Percentiles rank a stretch among this genome's conserved stretches.
Evolutionary conservation across 139 green algal genomes (phyloP).

Genomic region (Edaphochlamys debaryana): DNA sequence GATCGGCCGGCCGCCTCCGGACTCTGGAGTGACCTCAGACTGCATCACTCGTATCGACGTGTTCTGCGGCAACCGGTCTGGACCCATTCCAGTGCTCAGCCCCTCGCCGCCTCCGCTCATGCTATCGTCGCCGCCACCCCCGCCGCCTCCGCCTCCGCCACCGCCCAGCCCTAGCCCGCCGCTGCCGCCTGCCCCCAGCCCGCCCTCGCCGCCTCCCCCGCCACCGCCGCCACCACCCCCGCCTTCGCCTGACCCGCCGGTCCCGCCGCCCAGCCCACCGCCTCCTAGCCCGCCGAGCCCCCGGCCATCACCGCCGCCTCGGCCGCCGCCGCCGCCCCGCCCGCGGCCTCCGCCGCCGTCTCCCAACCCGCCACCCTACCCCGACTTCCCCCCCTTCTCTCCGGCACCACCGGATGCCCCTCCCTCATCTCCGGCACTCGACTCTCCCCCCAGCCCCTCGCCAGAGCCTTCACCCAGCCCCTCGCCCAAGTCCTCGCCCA

Average conservation of each 20-base stretch:
- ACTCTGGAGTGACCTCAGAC: background rate
- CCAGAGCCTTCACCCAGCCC: background rate
- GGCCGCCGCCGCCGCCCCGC: background rate
- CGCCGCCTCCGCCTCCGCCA: too few species aligned
- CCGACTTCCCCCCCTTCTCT: too few species aligned
- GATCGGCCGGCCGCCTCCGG: too few species aligned
- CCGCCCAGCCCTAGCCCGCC: background rate
- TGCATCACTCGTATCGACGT: background rate
- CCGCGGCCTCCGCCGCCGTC: too few species aligned
- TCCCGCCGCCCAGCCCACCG: background rate
- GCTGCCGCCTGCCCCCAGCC: background rate
- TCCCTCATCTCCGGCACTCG: background rate
- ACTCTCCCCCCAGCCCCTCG: too few species aligned
- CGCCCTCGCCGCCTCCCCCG: background rate
- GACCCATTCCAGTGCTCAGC: background rate
- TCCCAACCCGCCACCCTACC: background rate
- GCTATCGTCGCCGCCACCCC: too few species aligned
- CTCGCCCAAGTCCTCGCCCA: too few species aligned
- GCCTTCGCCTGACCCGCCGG: background rate
- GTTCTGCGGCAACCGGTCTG: background rate
- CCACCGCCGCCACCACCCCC: background rate
- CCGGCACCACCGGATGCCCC: too few species aligned
- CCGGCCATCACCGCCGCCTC: background rate
- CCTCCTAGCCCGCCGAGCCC: background rate
- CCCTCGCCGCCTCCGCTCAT: conserved; percentile 4